phyloP scores from a whole-genome alignment of 371 early-diverging fungal genomes.

The Syncephalis plumigaleata region DNA sequence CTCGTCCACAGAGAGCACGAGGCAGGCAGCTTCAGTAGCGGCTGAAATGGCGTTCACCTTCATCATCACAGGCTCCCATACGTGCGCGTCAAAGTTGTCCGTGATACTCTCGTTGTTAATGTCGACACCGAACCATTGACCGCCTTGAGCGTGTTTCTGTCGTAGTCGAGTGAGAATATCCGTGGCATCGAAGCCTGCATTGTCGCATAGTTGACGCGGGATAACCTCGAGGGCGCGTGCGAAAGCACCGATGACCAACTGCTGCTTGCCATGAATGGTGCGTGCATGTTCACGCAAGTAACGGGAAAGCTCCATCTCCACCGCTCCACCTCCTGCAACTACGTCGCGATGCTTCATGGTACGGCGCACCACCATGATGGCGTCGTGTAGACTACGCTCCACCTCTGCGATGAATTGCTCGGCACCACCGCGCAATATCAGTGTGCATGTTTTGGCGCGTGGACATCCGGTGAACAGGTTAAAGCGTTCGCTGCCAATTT shows the following conservation, averaged over 20 bases:
- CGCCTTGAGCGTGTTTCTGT: constrained; percentile 81
- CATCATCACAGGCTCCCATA: constrained; percentile 98
- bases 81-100: constrained; percentile 88
- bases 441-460: constrained; percentile 87
- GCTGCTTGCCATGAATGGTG: constrained; percentile 90
- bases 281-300: constrained; percentile 83
- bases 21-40: constrained; percentile 92
- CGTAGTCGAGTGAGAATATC: constrained; percentile 95
- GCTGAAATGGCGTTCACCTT: constrained; percentile 95
- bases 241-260: constrained; percentile 90
- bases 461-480: constrained; percentile 93
- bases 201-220: constrained; percentile 96
- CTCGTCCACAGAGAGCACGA: constrained; percentile 92
- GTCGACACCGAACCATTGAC: constrained; percentile 89
- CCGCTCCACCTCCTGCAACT: constrained; percentile 98
- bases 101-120: constrained; percentile 76
- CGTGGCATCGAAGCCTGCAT: constrained; percentile 99
- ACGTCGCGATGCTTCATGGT: constrained; percentile 88
- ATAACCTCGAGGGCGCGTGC: constrained; percentile 98
- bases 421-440: constrained; percentile 97
- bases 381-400: constrained; percentile 97
- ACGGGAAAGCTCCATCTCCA: constrained; percentile 96
- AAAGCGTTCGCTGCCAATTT: constrained; percentile 96
- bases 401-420: constrained; percentile 99
- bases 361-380: constrained; percentile 97